Evolutionary conservation across 2,329 filamentous ascomycete species (phyloP).

Genomic region (Aaosphaeria arxii): DNA sequence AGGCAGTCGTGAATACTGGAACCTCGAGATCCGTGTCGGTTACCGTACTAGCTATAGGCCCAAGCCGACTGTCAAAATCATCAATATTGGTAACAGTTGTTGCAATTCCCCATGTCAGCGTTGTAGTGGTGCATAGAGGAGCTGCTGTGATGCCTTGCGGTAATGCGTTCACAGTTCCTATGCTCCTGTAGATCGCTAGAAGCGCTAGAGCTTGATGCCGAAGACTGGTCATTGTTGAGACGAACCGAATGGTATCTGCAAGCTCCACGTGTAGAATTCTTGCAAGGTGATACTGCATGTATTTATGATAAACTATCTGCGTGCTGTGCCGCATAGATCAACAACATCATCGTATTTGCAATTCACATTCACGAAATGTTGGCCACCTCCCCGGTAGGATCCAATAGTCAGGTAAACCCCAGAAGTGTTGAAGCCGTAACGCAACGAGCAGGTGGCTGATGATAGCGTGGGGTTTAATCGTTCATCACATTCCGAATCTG

Average conservation of each 20-base stretch:
- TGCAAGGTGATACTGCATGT: background rate
- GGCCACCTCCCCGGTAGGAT: too few species aligned
- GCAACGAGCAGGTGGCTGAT: background rate
- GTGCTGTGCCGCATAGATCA: background rate
- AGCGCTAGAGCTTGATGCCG: background rate
- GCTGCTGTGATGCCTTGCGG: background rate
- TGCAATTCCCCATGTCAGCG: background rate
- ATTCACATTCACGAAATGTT: too few species aligned
- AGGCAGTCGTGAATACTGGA: background rate
- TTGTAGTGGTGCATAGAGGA: background rate
- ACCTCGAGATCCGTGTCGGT: background rate
- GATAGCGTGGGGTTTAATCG: background rate
- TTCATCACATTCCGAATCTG: background rate
- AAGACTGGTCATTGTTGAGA: background rate
- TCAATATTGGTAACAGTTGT: background rate
- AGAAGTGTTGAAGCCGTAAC: background rate
- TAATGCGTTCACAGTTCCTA: background rate
- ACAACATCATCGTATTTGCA: background rate
- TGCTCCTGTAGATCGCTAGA: background rate
- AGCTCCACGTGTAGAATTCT: background rate
- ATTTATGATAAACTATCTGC: background rate
- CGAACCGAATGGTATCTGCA: background rate
- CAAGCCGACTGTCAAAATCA: background rate
- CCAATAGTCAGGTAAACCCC: too few species aligned
- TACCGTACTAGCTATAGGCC: background rate